A percentile compares a stretch with the other conserved stretches of the same genome.
Evolutionary conservation across 805 yeast genomes (phyloP).

Genomic region (Metschnikowia lochheadii): DNA sequence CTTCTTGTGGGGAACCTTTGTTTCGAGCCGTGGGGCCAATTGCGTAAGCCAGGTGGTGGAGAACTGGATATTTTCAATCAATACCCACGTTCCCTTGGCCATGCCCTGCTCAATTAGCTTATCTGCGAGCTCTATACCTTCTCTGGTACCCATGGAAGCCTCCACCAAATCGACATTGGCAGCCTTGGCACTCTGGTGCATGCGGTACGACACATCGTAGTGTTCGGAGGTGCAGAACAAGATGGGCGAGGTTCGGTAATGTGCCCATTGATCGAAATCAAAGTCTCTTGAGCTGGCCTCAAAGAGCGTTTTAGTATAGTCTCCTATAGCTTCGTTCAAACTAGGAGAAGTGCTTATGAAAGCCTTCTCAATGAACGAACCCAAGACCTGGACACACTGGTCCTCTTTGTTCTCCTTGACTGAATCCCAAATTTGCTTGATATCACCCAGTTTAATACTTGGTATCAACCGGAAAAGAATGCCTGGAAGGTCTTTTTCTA

Average conservation of each 20-base stretch:
- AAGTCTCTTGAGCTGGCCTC: background rate
- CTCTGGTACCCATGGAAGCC: slow-evolving; percentile 73
- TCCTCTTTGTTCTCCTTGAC: background rate
- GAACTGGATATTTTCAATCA: slow-evolving; percentile 79
- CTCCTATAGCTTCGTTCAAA: background rate
- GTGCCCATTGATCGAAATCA: slow-evolving; percentile 6
- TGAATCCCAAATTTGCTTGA: background rate
- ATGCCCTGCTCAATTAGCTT: slow-evolving; percentile 45
- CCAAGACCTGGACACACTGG: background rate
- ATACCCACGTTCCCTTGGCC: slow-evolving; percentile 60
- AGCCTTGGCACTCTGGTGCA: slow-evolving; percentile 42
- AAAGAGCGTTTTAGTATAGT: background rate
- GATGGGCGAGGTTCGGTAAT: slow-evolving; percentile 29
- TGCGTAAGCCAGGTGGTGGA: slow-evolving; percentile 58
- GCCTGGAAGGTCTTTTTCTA: background rate
- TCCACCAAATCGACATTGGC: slow-evolving; percentile 27
- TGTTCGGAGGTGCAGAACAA: slow-evolving; percentile 58
- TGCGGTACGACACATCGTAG: slow-evolving; percentile 58
- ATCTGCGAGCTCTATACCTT: slow-evolving; percentile 56
- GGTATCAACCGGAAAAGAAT: background rate
- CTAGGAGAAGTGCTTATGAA: background rate
- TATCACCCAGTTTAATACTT: background rate
- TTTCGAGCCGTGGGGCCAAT: slow-evolving; percentile 45
- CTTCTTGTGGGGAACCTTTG: slow-evolving; percentile 18
- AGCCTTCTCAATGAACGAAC: background rate